phyloP scores from a whole-genome alignment of 1,139 yeast genomes.

The Pichia norvegensis region DNA sequence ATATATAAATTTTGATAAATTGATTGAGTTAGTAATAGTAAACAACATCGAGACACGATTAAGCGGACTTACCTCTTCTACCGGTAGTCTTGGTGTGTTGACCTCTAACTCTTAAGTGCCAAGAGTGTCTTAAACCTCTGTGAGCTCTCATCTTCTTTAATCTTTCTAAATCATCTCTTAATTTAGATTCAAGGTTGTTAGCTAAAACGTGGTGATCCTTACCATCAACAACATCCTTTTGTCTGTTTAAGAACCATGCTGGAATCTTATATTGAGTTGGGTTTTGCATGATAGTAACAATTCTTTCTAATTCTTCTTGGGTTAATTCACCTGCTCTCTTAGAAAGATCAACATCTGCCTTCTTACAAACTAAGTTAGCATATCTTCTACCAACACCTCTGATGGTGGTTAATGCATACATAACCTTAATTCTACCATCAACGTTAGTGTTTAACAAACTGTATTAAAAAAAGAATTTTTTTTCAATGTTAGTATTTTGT shows the following conservation, averaged over 20 bases:
- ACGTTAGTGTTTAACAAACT: constrained; percentile 99
- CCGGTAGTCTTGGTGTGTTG: constrained; percentile 99
- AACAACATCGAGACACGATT: constrained; percentile 10
- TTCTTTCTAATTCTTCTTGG: constrained; percentile 99
- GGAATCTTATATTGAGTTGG: constrained; percentile 99
- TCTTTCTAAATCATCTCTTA: constrained; percentile 99
- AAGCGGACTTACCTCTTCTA: constrained; percentile 64
- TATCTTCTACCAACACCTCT: constrained; percentile 99
- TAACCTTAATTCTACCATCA: constrained; percentile 99
- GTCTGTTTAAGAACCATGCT: constrained; percentile 99
- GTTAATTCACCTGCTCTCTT: constrained; percentile 99
- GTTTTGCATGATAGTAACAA: constrained; percentile 99
- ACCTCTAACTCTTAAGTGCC: constrained; percentile 97
- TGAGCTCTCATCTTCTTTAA: constrained; percentile 99
- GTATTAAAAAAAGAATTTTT: constrained; percentile 17
- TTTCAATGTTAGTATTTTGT: constrained; percentile 16
- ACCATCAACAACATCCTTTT: constrained; percentile 97
- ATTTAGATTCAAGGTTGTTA: constrained; percentile 97
- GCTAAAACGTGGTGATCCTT: constrained; percentile 99
- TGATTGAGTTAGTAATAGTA: background rate
- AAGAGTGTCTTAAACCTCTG: constrained; percentile 99
- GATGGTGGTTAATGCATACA: constrained; percentile 99
- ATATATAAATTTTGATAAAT: background rate
- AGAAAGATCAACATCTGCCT: constrained; percentile 97
- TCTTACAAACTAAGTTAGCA: constrained; percentile 99